These are phyloP conservation scores for Elaeagnus macrophylla DNA, from an alignment of 306 rosid genomes.

Conservation along the genomic window DNA sequence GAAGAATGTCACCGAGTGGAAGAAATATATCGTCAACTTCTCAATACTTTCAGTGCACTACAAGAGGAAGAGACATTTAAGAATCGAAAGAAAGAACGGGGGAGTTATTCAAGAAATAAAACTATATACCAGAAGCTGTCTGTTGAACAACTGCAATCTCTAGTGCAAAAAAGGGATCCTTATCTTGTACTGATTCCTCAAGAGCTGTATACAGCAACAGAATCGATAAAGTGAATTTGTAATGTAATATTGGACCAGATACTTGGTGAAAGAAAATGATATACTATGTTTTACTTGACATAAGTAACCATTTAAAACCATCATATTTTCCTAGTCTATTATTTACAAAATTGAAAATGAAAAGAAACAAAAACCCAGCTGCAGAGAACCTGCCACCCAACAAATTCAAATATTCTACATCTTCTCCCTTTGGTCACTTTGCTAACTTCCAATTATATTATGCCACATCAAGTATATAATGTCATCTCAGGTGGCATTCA, in stretches of 20 bases:
- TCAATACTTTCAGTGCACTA: no score
- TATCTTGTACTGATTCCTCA: conserved; percentile 51
- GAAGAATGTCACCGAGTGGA: conserved; percentile 11
- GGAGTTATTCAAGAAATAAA: conserved; percentile 7
- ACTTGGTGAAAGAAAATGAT: not conserved
- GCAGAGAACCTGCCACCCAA: no score
- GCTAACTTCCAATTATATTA: no score
- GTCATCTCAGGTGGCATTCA: no score
- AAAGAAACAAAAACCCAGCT: no score
- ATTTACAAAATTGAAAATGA: no score
- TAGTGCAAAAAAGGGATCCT: conserved; percentile 58
- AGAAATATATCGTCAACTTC: not conserved
- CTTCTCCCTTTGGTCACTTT: no score
- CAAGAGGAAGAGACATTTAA: no score
- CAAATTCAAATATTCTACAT: no score
- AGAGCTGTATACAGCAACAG: conserved; percentile 42
- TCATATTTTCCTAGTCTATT: no score
- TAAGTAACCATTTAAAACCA: no score
- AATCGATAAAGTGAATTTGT: conserved; percentile 11
- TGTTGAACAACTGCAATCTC: conserved; percentile 44
- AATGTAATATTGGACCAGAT: conserved; percentile 2
- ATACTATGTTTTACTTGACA: not conserved
- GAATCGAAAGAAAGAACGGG: not conserved
- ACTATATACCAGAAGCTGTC: conserved; percentile 32
- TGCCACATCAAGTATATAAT: no score